Base-by-base conservation (phyloP, 345 rosid species). In the Pistacia atlantica region DNA sequence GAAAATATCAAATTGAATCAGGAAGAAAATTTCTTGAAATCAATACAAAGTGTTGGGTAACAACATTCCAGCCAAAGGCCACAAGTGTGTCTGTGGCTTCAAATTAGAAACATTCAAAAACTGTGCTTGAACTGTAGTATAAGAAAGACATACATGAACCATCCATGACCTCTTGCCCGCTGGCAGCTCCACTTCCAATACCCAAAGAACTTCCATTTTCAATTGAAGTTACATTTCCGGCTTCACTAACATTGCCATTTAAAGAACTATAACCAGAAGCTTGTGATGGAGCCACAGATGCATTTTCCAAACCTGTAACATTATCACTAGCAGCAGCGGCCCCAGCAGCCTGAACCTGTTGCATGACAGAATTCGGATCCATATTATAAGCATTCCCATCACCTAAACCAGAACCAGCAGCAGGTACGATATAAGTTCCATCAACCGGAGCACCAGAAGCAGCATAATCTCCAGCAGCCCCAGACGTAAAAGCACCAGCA, bases 131-230 rank as follows among this genome's bases (percentile, higher is more conserved):
- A 4, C 14, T 33, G 45, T 2, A 14, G 59, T 28, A 65, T 25
- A 1, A 38, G 14, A 52, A 52, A 45, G n/a, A 71, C 87, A 75
- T 89, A 96, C 99, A 95, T 68, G 91, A 68, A 77, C 84, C 83
- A 74, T 89, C 93, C 78, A 75, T 83, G 71, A 70, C 79, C 54
- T 77, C 91, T 7, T 86, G 85, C 62, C 75, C 82, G 12, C 72
- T 71, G 66, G 84, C 85, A 74, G 82, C 77, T 64, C 76, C 91
- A 73, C 81, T 80, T 17, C 59, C 80, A 22, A 67, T 70, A 62
- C 84, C 89, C 18, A 81, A 82, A 67, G 84, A 83, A 81, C 54
- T 83, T 54, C 94, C 97, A 81, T 91, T 96, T 85, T 91, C 97
- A 52, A 68, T 81, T 8, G 86, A 78, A 18, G 68, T 42, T 2